Percentiles rank a stretch among this genome's conserved stretches.
phyloP scores from a whole-genome alignment of 2,329 filamentous ascomycete genomes.

The Xylariomycetidae sp. region DNA sequence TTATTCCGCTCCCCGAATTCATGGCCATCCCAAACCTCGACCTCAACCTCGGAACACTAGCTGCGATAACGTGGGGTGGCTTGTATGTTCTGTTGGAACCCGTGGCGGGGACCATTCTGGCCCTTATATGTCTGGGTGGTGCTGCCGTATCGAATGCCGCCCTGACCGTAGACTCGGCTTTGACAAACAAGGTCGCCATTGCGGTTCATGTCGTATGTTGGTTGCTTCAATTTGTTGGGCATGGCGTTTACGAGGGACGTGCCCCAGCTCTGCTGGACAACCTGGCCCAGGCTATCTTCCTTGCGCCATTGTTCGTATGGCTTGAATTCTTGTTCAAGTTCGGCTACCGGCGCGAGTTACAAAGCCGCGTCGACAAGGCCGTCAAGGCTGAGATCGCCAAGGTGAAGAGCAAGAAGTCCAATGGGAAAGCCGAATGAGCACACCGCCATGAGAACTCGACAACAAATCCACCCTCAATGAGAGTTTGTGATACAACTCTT shows the following conservation, averaged over 20 bases:
- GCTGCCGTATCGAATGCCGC: conserved; percentile 74
- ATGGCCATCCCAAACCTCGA: conserved; percentile 62
- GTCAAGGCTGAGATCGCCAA: conserved; percentile 74
- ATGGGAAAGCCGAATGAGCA: conserved; percentile 45
- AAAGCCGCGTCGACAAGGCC: conserved; percentile 69
- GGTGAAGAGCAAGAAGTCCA: conserved; percentile 54
- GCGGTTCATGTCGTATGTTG: conserved; percentile 69
- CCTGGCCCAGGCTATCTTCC: conserved; percentile 80
- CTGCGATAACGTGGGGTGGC: conserved; percentile 61
- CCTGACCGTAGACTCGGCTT: conserved; percentile 47
- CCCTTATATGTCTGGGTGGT: conserved; percentile 67
- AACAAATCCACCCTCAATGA: no score
- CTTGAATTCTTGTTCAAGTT: conserved; percentile 86
- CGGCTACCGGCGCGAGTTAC: conserved; percentile 84
- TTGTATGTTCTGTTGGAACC: conserved; percentile 92
- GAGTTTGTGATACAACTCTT: no score
- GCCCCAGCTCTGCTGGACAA: conserved; percentile 90
- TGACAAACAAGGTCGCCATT: conserved; percentile 52
- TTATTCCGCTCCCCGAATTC: conserved; percentile 60
- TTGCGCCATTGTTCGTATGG: conserved; percentile 96
- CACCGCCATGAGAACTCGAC: no score
- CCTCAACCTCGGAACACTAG: conserved; percentile 60
- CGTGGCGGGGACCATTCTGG: conserved; percentile 74
- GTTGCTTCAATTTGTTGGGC: conserved; percentile 87
- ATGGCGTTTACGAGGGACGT: conserved; percentile 81